Percentiles rank a stretch among this genome's conserved stretches.
These are phyloP conservation scores for Ophiorrhiza pumila DNA, from an alignment of 257 asterid genomes.

Conservation along the genomic window DNA sequence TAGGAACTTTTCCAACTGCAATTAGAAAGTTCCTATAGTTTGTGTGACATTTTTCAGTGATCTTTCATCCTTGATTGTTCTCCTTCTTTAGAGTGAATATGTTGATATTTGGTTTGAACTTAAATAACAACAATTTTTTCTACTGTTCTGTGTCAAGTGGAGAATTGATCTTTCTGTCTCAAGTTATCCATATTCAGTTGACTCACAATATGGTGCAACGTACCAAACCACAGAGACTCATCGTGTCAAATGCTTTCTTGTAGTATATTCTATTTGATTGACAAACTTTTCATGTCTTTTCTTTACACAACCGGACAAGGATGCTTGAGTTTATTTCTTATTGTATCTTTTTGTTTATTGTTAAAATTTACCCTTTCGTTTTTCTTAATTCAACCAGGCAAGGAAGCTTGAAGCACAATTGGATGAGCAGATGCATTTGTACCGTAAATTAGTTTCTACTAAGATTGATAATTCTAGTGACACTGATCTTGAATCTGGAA, in stretches of 20 bases:
- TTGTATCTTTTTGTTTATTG: background rate
- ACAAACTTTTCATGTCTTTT: background rate
- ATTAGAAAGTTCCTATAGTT: background rate
- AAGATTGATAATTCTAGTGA: slow-evolving; percentile 57
- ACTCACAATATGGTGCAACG: background rate
- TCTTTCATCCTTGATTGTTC: background rate
- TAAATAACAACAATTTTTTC: background rate
- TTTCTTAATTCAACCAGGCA: slow-evolving; percentile 46
- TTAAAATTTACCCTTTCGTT: background rate
- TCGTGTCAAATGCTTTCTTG: background rate
- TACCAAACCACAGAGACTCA: background rate
- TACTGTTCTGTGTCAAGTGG: background rate
- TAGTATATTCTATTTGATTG: background rate
- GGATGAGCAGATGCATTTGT: slow-evolving; percentile 93
- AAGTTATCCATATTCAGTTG: background rate
- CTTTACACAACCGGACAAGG: too few species aligned
- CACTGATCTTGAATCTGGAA: slow-evolving; percentile 70
- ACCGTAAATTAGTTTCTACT: slow-evolving; percentile 69
- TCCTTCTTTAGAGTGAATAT: background rate
- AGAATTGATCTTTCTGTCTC: background rate
- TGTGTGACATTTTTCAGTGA: background rate
- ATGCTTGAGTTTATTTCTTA: too few species aligned
- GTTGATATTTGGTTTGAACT: background rate
- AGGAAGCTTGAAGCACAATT: slow-evolving; percentile 90
- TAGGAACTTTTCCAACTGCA: background rate